Percentiles rank a stretch among this genome's conserved stretches.
Evolutionary conservation across 2,329 filamentous ascomycete species (phyloP).

Genomic region (Neospermospora avenae): DNA sequence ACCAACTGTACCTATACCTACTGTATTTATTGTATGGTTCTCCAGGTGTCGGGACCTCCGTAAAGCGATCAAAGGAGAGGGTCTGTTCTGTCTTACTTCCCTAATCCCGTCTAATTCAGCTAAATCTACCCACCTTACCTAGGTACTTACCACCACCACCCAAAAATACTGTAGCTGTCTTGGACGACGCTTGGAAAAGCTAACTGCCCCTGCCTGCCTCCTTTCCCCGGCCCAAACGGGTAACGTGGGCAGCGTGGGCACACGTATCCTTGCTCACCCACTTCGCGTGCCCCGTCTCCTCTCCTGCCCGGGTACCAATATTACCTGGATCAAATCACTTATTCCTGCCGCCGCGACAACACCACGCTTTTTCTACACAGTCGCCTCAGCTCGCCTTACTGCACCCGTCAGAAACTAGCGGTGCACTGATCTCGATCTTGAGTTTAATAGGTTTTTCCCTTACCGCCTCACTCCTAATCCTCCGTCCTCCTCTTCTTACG

Average conservation of each 20-base stretch:
- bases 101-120: too few species aligned
- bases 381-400: background rate
- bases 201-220: background rate
- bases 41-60: too few species aligned
- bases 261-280: too few species aligned
- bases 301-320: background rate
- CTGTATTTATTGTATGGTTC: too few species aligned
- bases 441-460: background rate
- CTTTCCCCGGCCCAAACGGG: background rate
- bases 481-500: constrained; percentile 21
- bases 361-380: background rate
- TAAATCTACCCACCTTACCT: too few species aligned
- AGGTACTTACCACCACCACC: too few species aligned
- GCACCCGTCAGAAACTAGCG: background rate
- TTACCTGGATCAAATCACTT: background rate
- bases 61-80: too few species aligned
- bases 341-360: background rate
- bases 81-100: too few species aligned
- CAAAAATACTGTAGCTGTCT: too few species aligned
- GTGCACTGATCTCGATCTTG: background rate
- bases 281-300: too few species aligned
- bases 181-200: too few species aligned
- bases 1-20: too few species aligned
- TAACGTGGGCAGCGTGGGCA: background rate
- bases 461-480: constrained; percentile 6